A percentile compares a stretch with the other conserved stretches of the same genome.
These are phyloP conservation scores for Fagopyrum homotropicum DNA, from an alignment of 148 eudicot species.

Conservation along the genomic window DNA sequence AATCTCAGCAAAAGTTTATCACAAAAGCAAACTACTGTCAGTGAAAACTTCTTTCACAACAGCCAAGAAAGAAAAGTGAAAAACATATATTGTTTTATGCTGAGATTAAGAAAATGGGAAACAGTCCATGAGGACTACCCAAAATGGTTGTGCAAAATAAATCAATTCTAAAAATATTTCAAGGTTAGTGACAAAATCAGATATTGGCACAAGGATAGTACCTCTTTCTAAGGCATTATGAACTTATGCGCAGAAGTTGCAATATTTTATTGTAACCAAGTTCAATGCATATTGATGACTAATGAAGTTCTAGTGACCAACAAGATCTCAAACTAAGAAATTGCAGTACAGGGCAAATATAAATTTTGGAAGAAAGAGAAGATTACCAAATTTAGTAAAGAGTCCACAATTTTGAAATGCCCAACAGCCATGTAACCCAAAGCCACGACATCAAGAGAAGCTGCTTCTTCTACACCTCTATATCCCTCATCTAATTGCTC, in stretches of 20 bases:
- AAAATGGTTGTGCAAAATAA: neutral
- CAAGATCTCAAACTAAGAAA: neutral
- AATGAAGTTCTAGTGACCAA: neutral
- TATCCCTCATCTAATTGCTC: conserved; percentile 58
- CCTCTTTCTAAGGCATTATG: neutral
- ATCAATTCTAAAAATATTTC: neutral
- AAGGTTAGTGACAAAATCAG: neutral
- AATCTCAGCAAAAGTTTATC: neutral
- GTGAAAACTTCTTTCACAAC: neutral
- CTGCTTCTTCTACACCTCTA: conserved; percentile 75
- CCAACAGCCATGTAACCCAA: conserved; percentile 69
- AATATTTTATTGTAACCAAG: neutral
- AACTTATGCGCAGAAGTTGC: neutral
- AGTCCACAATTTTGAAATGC: conserved; percentile 47
- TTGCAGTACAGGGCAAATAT: neutral
- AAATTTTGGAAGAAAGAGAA: conserved; percentile 6
- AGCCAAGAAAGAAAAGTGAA: neutral
- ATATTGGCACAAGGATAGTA: neutral
- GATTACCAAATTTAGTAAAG: conserved; percentile 50
- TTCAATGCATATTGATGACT: neutral
- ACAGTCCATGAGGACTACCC: neutral
- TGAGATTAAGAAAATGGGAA: neutral
- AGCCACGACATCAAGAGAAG: conserved; percentile 68
- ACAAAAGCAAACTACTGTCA: neutral
- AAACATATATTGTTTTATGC: neutral